Percentiles rank a stretch among this genome's conserved stretches.
phyloP scores from a whole-genome alignment of 2,329 filamentous ascomycete species.

The Penicillium sp. region DNA sequence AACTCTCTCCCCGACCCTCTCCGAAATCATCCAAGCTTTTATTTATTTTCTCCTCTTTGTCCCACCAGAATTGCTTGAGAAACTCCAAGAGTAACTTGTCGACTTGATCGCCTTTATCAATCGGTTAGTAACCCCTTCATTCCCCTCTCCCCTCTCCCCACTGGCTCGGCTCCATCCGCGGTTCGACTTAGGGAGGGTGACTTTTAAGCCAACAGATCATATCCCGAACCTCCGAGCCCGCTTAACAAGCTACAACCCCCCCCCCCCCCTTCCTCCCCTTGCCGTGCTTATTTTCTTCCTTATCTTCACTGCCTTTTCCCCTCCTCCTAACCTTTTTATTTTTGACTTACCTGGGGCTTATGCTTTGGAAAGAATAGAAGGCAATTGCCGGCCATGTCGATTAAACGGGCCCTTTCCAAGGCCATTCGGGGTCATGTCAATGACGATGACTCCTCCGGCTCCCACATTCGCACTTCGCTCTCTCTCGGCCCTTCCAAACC shows the following conservation, averaged over 20 bases:
- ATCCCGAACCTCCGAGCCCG: constrained; percentile 1
- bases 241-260: background rate
- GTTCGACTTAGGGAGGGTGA: background rate
- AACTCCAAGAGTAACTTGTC: background rate
- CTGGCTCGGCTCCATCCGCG: constrained; percentile 2
- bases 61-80: background rate
- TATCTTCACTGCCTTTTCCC: background rate
- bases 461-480: constrained; percentile 30
- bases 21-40: background rate
- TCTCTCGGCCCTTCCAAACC: constrained; percentile 21
- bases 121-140: constrained; percentile 9
- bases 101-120: background rate
- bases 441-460: constrained; percentile 34
- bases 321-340: background rate
- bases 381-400: constrained; percentile 52
- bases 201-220: background rate
- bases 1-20: background rate
- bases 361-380: background rate
- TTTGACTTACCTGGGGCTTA: background rate
- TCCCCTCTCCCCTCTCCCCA: constrained; percentile 4
- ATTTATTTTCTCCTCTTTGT: background rate
- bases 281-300: background rate
- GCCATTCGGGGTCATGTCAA: constrained; percentile 40
- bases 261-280: background rate
- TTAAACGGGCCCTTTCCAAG: constrained; percentile 52